phyloP scores from a whole-genome alignment of 2,329 filamentous ascomycete species.

The Cryphonectria parasitica region DNA sequence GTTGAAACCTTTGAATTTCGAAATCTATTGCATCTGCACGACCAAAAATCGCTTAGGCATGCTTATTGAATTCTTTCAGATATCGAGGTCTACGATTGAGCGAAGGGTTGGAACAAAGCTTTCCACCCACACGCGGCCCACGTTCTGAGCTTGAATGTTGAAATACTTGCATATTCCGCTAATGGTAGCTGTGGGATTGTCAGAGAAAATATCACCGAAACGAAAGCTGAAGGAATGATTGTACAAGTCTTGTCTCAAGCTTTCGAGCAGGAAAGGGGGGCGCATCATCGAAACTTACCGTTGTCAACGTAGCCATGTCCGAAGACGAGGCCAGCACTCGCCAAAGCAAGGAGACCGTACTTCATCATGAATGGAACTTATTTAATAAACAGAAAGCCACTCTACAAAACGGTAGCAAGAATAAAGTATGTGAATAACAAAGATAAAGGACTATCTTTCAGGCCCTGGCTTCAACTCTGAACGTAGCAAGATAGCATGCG shows the following conservation, averaged over 20 bases:
- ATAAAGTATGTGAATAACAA: not conserved
- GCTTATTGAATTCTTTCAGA: not conserved
- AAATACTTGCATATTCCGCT: constrained; percentile 1
- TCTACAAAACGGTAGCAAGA: not conserved
- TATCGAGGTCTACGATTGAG: too few species aligned
- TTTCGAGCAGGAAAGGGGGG: not conserved
- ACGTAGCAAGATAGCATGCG: not conserved
- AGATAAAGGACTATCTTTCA: not conserved
- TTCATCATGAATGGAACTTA: constrained; percentile 1
- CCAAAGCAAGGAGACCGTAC: not conserved
- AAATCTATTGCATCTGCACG: too few species aligned
- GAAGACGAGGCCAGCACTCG: not conserved
- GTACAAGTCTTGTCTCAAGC: not conserved
- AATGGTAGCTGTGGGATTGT: constrained; percentile 6
- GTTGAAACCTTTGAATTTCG: too few species aligned
- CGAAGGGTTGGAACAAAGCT: not conserved
- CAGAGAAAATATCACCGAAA: not conserved
- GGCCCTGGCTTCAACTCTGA: not conserved
- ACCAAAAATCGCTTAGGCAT: too few species aligned
- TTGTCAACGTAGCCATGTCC: constrained; percentile 18
- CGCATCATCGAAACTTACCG: not conserved
- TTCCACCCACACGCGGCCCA: too few species aligned
- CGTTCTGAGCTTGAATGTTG: not conserved
- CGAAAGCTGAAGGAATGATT: too few species aligned
- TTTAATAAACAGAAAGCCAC: not conserved